Evolutionary conservation across 2,329 filamentous ascomycete genomes (phyloP), one percentile per base, ranked within the genome.

Genomic region (Xylariaceae sp.): DNA sequence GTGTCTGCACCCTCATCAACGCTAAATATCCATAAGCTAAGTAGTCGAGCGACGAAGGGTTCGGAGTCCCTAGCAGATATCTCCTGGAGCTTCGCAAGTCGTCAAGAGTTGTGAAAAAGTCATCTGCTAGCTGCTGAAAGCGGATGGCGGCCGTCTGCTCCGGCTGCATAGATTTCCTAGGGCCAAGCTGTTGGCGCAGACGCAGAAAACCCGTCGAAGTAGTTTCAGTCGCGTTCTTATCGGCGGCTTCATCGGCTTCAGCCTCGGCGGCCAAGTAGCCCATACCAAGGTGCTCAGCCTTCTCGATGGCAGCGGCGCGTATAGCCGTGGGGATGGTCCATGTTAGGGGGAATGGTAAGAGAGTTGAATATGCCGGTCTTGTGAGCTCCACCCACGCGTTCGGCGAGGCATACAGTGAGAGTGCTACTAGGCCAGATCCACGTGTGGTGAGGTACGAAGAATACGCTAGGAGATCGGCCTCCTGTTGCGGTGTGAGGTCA

Each of bases 381-480:
- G 92, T 96, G 45, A 83, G 78, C 39, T 82, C 79, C 53, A 87
- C 81, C 83, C 95, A 99, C 78, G 98, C 97, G 62, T 92, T 86
- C 55, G 89, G 91, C 28, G 92, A 95, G 62, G 95, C 89, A 74
- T 96, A 98, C 66, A 98, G 87, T 48, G 88, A 93, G 55, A 97
- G 86, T 67, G 96, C 90, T 67, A 97, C 74, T 58, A 98, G 84
- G 28, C 89, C 86, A 46, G 87, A 86, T n/a, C 89, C 91, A 56
- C 88, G 87, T 23, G 87, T 84, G 71, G 87, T 81, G 65, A 97
- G 78, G 74, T 93, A 93, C 61, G 90, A 84, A 31, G 84, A 79
- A 75, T 83, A 81, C 60, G 79, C 85, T 62, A 78, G 69, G 44
- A 70, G 64, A 66, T 85, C 81, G 21, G 82, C 82, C 31, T 67